These are phyloP conservation scores for Rhodotorula mucilaginosa DNA, from an alignment of 1,284 basidiomycete species.

Conservation along the genomic window DNA sequence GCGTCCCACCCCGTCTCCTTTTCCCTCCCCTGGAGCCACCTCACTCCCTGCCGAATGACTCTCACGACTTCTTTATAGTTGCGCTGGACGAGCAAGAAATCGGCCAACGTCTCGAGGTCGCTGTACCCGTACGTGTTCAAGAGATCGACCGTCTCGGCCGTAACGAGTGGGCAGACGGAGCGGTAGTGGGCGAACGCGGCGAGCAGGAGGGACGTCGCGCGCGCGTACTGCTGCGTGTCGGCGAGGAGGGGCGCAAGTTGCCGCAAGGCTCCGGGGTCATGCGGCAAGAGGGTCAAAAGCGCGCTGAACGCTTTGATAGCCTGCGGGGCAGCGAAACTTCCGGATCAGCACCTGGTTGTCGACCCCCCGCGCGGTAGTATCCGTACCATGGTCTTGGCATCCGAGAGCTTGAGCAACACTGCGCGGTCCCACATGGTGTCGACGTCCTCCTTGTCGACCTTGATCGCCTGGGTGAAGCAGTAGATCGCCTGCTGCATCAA, in stretches of 20 bases:
- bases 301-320: slow-evolving; percentile 72
- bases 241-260: slow-evolving; percentile 77
- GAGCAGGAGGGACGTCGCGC: slow-evolving; percentile 65
- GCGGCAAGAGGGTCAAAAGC: slow-evolving; percentile 72
- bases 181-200: slow-evolving; percentile 58
- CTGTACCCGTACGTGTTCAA: slow-evolving; percentile 43
- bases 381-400: slow-evolving; percentile 64
- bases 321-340: slow-evolving; percentile 48
- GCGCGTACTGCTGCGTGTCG: slow-evolving; percentile 63
- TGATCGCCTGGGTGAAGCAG: slow-evolving; percentile 81
- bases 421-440: slow-evolving; percentile 90
- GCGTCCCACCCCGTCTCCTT: slow-evolving; percentile 75
- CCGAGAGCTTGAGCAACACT: slow-evolving; percentile 71
- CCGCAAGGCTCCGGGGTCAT: slow-evolving; percentile 74
- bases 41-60: slow-evolving; percentile 69
- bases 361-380: no score
- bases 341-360: background rate
- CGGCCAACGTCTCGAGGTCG: slow-evolving; percentile 69
- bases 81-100: slow-evolving; percentile 71
- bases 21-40: slow-evolving; percentile 86
- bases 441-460: slow-evolving; percentile 73
- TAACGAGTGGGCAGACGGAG: slow-evolving; percentile 44
- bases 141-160: slow-evolving; percentile 9
- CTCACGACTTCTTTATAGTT: slow-evolving; percentile 68
- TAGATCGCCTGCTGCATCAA: slow-evolving; percentile 83